Percentiles rank a stretch among this genome's conserved stretches.
Evolutionary conservation across 352 stramenopile species (phyloP).

Genomic region (Globisporangium viniferum): DNA sequence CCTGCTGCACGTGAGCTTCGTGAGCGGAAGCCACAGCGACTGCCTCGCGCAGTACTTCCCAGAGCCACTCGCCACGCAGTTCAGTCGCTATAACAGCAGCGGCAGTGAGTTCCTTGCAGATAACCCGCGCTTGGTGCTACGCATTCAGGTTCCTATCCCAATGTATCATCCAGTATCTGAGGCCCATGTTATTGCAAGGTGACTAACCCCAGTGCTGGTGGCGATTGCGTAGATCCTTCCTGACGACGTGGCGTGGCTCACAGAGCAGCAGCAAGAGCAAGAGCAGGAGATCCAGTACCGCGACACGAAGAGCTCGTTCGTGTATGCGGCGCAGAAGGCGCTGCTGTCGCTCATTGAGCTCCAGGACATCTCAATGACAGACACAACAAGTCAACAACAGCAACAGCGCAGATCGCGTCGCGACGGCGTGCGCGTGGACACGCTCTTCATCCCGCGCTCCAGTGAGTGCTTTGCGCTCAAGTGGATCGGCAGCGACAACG

Average conservation of each 20-base stretch:
- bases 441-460: slow-evolving; percentile 32
- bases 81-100: background rate
- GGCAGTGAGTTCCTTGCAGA: background rate
- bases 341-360: slow-evolving; percentile 63
- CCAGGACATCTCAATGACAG: background rate
- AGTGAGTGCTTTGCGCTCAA: slow-evolving; percentile 51
- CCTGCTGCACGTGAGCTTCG: slow-evolving; percentile 59
- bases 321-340: slow-evolving; percentile 67
- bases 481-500: slow-evolving; percentile 27
- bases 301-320: slow-evolving; percentile 36
- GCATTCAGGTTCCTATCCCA: slow-evolving; percentile 27
- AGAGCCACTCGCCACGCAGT: background rate
- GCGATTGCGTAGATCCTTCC: slow-evolving; percentile 5
- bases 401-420: background rate
- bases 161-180: background rate
- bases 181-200: no score
- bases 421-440: slow-evolving; percentile 27
- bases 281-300: slow-evolving; percentile 2
- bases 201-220: background rate
- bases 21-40: slow-evolving; percentile 22
- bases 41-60: slow-evolving; percentile 38
- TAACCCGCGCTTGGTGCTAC: slow-evolving; percentile 23
- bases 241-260: background rate
- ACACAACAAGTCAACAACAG: background rate
- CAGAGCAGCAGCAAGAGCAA: background rate